Percentiles rank a stretch among this genome's conserved stretches.
phyloP scores from a whole-genome alignment of 116 monocot genomes.

The Phalaenopsis hybrid region DNA sequence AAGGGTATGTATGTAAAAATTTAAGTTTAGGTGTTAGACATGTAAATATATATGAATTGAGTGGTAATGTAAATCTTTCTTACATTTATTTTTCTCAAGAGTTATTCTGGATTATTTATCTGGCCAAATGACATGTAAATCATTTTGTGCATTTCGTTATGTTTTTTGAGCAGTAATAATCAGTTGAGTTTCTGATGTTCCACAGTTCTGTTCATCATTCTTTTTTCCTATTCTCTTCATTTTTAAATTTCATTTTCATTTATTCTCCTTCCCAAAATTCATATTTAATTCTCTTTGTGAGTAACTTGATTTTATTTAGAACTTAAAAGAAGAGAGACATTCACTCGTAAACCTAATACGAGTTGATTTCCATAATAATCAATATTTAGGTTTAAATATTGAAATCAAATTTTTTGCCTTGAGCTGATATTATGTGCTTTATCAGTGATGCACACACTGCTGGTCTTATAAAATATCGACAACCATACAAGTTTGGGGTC shows the following conservation, averaged over 20 bases:
- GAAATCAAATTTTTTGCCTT: background rate
- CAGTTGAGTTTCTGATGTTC: too few relatives aligned
- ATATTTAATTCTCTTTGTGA: background rate
- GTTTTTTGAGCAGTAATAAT: too few relatives aligned
- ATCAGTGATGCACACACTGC: conserved; percentile 69
- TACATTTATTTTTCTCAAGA: too few relatives aligned
- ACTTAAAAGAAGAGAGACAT: background rate
- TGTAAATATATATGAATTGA: too few relatives aligned
- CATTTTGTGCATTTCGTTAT: too few relatives aligned
- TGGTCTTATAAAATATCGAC: conserved; percentile 75
- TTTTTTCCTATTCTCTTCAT: too few relatives aligned
- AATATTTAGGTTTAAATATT: background rate
- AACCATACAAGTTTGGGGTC: conserved; percentile 95
- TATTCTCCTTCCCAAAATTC: background rate
- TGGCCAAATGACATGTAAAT: too few relatives aligned
- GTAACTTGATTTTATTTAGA: background rate
- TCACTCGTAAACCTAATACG: background rate
- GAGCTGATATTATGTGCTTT: conserved; percentile 21
- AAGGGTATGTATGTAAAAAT: too few relatives aligned
- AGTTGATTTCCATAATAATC: background rate
- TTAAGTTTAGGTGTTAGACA: too few relatives aligned
- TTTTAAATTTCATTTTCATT: background rate
- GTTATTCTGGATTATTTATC: too few relatives aligned
- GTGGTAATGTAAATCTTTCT: too few relatives aligned
- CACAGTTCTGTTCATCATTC: too few relatives aligned